Base-by-base conservation (phyloP, 108 stramenopile species). In the Pseudonitzschia pungens region DNA sequence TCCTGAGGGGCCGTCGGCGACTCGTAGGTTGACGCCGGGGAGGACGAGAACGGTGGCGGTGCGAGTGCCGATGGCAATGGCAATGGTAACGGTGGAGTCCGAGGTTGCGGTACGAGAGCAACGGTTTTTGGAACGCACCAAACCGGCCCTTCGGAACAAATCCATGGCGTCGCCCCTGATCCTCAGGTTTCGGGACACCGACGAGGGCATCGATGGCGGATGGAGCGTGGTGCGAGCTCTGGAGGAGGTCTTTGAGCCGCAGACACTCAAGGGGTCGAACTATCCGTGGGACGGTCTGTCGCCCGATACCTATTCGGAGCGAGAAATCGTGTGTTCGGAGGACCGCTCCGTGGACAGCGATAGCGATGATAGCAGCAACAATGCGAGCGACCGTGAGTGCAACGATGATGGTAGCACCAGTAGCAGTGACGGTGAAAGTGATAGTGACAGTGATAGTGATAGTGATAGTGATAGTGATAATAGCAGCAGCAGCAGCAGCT, bases 181-280 rank as follows among this genome's bases (percentile, higher is more conserved):
- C 66, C 28, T 67, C 12, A 62, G 20, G 36, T 62, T 62, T 40
- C 57, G 57, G 6, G 24, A 65, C n/a, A 9, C 64, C 33, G 40
- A 65, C 14, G 52, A 69, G 3, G 14, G n/a, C 10, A 71, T 3
- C 18, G 26, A 9, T 15, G 43, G 0, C 20, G 74, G 8, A 9
- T 62, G 60, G 65, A 59, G 28, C 14, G n/a, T 75, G 31, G 60
- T 60, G 24, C 77, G 72, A 26, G 66, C 66, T 3, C 27, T 67
- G 22, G 12, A 67, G 14, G 66, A 67, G 26, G 42, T 26, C 32
- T 22, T 41, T 1, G 54, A 73, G 48, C 72, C 27, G 44, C 66
- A 72, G 58, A 36, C 69, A 26, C 28, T 67, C 10, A 20, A 67
- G 22, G 66, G 66, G 21, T 50, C 45, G 45, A 50, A 11, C 0